These are phyloP conservation scores for Serendipita sp. DNA, from an alignment of 768 basidiomycete species.

Conservation along the genomic window DNA sequence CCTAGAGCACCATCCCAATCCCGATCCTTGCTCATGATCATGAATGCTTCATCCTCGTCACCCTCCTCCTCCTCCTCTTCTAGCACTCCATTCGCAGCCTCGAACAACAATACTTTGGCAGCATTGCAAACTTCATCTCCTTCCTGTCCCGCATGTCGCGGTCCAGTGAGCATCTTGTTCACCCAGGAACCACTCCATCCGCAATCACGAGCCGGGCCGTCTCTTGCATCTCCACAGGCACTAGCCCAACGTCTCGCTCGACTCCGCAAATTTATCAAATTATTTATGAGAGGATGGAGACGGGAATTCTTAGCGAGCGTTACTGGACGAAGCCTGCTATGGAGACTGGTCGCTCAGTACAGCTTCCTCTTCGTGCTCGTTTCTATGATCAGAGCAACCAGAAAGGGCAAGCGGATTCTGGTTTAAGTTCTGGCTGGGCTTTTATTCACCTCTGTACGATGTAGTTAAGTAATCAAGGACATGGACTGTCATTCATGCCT, in stretches of 20 bases:
- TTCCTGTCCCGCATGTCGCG: not conserved
- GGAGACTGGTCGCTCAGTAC: slow-evolving; percentile 1
- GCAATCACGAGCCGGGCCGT: not conserved
- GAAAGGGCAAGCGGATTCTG: not conserved
- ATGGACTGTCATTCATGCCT: no score
- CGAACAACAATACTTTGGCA: slow-evolving; percentile 2
- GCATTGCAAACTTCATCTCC: slow-evolving; percentile 13
- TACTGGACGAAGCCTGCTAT: slow-evolving; percentile 4
- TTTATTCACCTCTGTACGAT: not conserved
- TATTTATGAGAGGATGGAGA: not conserved
- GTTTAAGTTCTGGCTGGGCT: not conserved
- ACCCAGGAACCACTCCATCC: not conserved
- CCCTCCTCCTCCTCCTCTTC: not conserved
- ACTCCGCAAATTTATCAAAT: not conserved
- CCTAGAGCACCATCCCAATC: not conserved
- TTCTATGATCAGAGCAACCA: slow-evolving; percentile 2
- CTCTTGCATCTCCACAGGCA: not conserved
- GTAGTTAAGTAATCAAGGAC: not conserved
- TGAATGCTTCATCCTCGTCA: slow-evolving; percentile 1
- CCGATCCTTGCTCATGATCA: not conserved
- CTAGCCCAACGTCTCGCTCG: not conserved
- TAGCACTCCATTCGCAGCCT: not conserved
- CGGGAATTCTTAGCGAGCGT: not conserved
- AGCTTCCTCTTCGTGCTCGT: slow-evolving; percentile 6
- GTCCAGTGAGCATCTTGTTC: not conserved